Evolutionary conservation across 1,139 yeast species (phyloP).

Genomic region (Taphrina flavorubra): DNA sequence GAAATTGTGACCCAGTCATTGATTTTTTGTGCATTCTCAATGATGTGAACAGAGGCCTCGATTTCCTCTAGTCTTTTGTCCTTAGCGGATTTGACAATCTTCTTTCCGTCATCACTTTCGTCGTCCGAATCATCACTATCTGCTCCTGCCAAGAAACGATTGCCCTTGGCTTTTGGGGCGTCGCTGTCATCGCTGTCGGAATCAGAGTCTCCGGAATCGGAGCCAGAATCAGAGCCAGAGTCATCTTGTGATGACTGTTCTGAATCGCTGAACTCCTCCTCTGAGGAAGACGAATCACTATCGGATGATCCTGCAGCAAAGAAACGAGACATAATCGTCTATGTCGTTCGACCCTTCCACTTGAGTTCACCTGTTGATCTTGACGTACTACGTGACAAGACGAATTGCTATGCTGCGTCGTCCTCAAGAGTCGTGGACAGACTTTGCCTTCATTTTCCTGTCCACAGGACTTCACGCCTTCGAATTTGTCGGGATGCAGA

Average conservation of each 20-base stretch:
- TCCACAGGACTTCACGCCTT: background rate
- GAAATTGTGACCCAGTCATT: conserved; percentile 83
- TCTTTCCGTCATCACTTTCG: conserved; percentile 71
- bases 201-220: conserved; percentile 53
- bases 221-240: conserved; percentile 51
- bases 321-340: conserved; percentile 68
- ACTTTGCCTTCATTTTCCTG: conserved; percentile 1
- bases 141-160: conserved; percentile 50
- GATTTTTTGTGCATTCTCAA: conserved; percentile 71
- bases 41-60: conserved; percentile 67
- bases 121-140: conserved; percentile 61
- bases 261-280: conserved; percentile 50
- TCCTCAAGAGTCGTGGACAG: background rate
- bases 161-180: conserved; percentile 57
- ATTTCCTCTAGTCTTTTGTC: conserved; percentile 91
- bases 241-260: conserved; percentile 54
- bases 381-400: background rate
- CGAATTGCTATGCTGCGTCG: conserved; percentile 7
- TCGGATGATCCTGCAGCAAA: conserved; percentile 65
- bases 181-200: conserved; percentile 39
- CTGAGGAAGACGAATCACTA: conserved; percentile 61
- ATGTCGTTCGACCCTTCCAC: background rate
- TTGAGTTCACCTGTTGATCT: too few species aligned
- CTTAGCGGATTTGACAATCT: conserved; percentile 89
- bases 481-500: background rate